Evolutionary conservation across 2,329 filamentous ascomycete genomes (phyloP), one percentile per base, ranked within the genome.

Genomic region (Cordyceps cicadae): DNA sequence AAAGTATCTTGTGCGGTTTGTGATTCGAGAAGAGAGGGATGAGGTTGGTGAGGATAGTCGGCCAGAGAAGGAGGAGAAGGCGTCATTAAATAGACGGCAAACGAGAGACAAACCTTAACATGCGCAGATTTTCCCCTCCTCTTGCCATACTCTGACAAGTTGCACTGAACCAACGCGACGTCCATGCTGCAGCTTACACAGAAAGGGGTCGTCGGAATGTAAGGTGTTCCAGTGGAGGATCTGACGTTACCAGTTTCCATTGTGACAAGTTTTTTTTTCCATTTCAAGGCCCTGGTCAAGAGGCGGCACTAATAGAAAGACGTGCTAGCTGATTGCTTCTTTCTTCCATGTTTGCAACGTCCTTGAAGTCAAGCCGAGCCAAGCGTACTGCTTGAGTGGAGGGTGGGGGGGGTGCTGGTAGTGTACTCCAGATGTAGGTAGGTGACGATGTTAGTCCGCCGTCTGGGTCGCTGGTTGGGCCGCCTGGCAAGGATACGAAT

Each of bases 161-260:
- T 48, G 49, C 5, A 52, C 29, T 49, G 57, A 59, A 39, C 49
- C 57, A 59, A 59, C 57, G 57, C 57, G n/a, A 59, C 49, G 46
- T 29, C 48, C 57, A 34, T 39, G 39, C 39, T 53, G 57, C 57
- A 37, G 57, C 49, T 46, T 39, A 59, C 53, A 59, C 49, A 29
- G 34, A 53, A 59, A 53, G 29, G n/a, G 57, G 48, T 53, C 45
- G 50, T 48, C 49, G 19, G 21, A 45, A n/a, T 39, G 39, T 41
- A 41, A 11, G 19, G 24, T 32, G 37, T 34, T 29, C 56, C 26
- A 26, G 41, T 59, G 9, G 29, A 26, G 26, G 37, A 39, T 59
- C 39, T 15, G 39, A 26, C 53, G 26, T 9, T 26, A 26, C 24
- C 39, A 41, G 48, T 45, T 21, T 48, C 17, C 24, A 53, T 43